Base-by-base conservation (phyloP, 352 stramenopile genomes). In the Phytopythium litorale region DNA sequence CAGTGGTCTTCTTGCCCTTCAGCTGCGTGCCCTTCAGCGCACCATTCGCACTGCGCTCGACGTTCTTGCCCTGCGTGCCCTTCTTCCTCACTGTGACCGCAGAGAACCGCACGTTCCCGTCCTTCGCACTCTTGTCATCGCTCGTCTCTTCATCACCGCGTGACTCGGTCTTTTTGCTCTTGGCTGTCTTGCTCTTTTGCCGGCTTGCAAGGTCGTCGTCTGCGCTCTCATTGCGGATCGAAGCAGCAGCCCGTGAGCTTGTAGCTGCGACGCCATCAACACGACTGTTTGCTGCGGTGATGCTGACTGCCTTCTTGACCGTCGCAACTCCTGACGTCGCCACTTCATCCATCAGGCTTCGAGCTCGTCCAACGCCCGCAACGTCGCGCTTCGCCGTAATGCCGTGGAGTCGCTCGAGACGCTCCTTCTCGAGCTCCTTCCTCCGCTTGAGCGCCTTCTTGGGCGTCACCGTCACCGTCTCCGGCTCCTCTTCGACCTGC, bases 391-490 rank as follows among this genome's bases (percentile, higher is more conserved):
- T 28, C 1, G 19, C 23, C 50, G 15, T 11, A 3, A 35, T 28
- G 9, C 12, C 55, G 23, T 50, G 51, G 21, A 56, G 63, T 50
- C 37, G 33, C 48, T 60, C 68, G n/a, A 58, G 51, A 5, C 55
- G 61, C 21, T 59, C 59, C 58, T 62, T 68, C 12, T 61, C 58
- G 35, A 60, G 52, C 7, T 76, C 65, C 33, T 78, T 81, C 50
- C 73, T 60, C 16, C 73, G 70, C 58, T 72, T 81, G 13, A 81
- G 37, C 35, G 40, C 70, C 57, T 81, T 80, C 56, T 78, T 76
- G 12, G 62, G 58, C 1, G 58, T 66, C 21, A 60, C 32, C 3
- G 53, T 58, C 7, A 55, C 51, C 16, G 70, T 42, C 18, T 37
- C 42, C 1, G 61, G 70, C 50, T 71, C 65, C 13, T 67, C 59